Conservation (phyloP, 1,139 yeast species). For the Keqinozyma sinolaborantium region DNA sequence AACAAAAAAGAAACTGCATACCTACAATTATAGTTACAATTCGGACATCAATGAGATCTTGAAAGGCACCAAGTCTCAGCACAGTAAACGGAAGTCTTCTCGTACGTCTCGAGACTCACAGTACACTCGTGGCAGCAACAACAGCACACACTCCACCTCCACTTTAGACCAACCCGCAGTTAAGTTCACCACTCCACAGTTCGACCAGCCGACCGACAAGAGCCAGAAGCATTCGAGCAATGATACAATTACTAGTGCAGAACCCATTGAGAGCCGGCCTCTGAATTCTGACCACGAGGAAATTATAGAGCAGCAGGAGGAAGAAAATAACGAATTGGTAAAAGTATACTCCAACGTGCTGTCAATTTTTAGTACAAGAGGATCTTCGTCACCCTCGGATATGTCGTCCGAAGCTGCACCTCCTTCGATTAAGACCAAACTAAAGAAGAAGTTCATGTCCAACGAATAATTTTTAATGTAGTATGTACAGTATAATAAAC, state of each 20-base stretch:
- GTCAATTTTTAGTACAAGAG: conserved; percentile 13
- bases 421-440: not conserved
- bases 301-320: conserved; percentile 6
- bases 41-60: conserved; percentile 11
- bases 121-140: not conserved
- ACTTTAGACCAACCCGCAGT: not conserved
- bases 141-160: not conserved
- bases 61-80: conserved; percentile 5
- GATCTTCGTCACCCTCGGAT: not conserved
- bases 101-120: conserved; percentile 1
- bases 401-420: not conserved
- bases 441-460: not conserved
- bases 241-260: no score
- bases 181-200: conserved; percentile 3
- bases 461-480: no score
- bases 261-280: not conserved
- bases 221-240: no score
- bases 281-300: not conserved
- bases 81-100: not conserved
- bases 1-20: conserved; percentile 3
- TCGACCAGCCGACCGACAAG: not conserved
- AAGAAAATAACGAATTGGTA: conserved; percentile 9
- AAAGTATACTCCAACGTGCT: conserved; percentile 16
- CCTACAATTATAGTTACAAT: conserved; percentile 10
- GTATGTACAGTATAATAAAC: no score